These are phyloP conservation scores for Sinapis alba DNA, from an alignment of 441 rosid genomes.

Conservation along the genomic window DNA sequence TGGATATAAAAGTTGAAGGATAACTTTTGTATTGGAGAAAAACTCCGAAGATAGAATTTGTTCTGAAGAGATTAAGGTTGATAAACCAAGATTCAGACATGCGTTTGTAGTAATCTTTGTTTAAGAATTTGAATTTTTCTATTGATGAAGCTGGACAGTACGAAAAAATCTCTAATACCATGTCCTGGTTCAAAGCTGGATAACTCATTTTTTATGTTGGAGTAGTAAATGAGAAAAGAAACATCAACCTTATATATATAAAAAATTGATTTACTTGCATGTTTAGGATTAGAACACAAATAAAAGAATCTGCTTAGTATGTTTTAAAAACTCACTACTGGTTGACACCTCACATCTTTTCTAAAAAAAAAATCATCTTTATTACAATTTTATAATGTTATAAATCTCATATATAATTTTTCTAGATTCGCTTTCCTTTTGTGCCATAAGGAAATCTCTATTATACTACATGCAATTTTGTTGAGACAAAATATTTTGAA, in stretches of 20 bases:
- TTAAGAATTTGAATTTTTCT: neutral
- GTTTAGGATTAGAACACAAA: neutral
- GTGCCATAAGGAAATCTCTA: neutral
- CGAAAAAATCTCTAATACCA: neutral
- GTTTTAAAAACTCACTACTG: neutral
- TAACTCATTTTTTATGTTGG: neutral
- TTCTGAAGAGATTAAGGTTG: neutral
- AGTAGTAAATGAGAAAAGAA: neutral
- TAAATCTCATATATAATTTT: neutral
- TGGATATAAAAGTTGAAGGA: neutral
- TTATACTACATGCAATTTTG: neutral
- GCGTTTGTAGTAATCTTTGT: neutral
- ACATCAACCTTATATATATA: neutral
- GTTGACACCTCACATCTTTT: neutral
- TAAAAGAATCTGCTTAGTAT: neutral
- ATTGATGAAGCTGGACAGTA: neutral
- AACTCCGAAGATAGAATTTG: neutral
- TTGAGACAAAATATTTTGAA: neutral
- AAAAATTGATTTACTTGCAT: neutral
- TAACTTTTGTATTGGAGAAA: neutral
- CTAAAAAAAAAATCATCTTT: too few relatives aligned
- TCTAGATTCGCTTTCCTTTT: neutral
- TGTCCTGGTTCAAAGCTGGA: neutral
- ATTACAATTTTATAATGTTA: neutral
- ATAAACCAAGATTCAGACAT: neutral